Conservation (phyloP, 2,329 filamentous ascomycete genomes). For the Epichloe typhina region DNA sequence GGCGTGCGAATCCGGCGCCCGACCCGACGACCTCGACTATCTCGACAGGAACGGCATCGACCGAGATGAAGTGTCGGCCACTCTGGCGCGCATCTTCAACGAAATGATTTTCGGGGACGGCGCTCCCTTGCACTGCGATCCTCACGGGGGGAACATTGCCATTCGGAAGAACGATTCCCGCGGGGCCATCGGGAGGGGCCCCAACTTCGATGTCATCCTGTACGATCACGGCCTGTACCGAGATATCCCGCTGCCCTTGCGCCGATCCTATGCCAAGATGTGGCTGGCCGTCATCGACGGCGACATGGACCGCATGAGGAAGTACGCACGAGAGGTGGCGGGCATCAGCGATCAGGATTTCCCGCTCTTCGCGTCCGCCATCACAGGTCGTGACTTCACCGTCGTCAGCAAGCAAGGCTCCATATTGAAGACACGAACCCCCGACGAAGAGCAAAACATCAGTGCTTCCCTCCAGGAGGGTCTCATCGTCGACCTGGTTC, state of each 20-base stretch:
- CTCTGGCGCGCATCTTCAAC: slow-evolving; percentile 87
- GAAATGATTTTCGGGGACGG: slow-evolving; percentile 95
- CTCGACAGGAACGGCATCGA: slow-evolving; percentile 79
- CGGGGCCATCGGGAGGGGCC: slow-evolving; percentile 31
- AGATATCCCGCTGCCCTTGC: slow-evolving; percentile 66
- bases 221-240: slow-evolving; percentile 97
- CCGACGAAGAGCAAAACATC: slow-evolving; percentile 76
- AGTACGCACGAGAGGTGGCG: slow-evolving; percentile 78
- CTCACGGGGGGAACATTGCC: slow-evolving; percentile 90
- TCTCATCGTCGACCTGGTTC: slow-evolving; percentile 75
- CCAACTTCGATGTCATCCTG: slow-evolving; percentile 89
- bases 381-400: slow-evolving; percentile 83
- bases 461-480: slow-evolving; percentile 74
- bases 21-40: slow-evolving; percentile 79
- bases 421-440: slow-evolving; percentile 46
- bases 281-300: slow-evolving; percentile 93
- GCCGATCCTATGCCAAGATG: slow-evolving; percentile 85
- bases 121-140: slow-evolving; percentile 89
- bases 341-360: slow-evolving; percentile 84
- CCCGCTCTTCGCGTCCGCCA: slow-evolving; percentile 87
- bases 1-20: slow-evolving; percentile 77
- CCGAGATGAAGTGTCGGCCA: slow-evolving; percentile 87
- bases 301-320: slow-evolving; percentile 74
- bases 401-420: slow-evolving; percentile 52
- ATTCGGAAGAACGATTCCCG: slow-evolving; percentile 61